Evolutionary conservation across 176 grass and related monocot genomes (phyloP).

Genomic region (Zea luxurians): DNA sequence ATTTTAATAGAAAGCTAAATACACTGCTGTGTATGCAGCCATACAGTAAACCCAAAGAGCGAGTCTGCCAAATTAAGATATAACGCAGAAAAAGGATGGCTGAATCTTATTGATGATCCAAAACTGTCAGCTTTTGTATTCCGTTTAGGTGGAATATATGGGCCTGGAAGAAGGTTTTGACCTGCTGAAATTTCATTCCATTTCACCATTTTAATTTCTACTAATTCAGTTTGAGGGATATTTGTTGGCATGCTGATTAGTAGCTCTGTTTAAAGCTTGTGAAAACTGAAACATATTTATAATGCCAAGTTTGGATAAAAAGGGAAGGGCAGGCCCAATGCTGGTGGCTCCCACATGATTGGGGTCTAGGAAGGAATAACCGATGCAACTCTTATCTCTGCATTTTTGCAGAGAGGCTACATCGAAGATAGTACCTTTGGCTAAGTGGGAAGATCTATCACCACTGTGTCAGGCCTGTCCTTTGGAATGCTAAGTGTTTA

Average conservation of each 20-base stretch:
- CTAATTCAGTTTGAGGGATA: constrained; percentile 3
- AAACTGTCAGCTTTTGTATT: constrained; percentile 66
- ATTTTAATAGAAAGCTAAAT: constrained; percentile 20
- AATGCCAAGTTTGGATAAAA: too few species aligned
- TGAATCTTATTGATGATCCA: constrained; percentile 44
- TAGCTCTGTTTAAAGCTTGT: too few species aligned
- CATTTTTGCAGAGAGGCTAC: too few species aligned
- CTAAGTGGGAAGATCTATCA: too few species aligned
- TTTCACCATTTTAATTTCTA: constrained; percentile 33
- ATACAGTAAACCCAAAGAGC: constrained; percentile 60
- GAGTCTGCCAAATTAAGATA: constrained; percentile 62
- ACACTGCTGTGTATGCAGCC: constrained; percentile 48
- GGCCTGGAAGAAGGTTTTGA: constrained; percentile 84
- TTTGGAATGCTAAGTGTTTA: neutral
- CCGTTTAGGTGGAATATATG: constrained; percentile 90
- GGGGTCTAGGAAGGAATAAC: too few species aligned
- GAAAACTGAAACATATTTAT: too few species aligned
- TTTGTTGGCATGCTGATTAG: neutral
- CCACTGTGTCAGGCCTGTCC: too few species aligned
- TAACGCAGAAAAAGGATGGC: constrained; percentile 75
- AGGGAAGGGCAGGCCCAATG: too few species aligned
- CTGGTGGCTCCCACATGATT: too few species aligned
- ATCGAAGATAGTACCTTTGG: too few species aligned
- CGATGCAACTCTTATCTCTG: too few species aligned
- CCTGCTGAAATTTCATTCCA: constrained; percentile 16